phyloP scores from a whole-genome alignment of 148 eudicot species.

The Cornus kousa region DNA sequence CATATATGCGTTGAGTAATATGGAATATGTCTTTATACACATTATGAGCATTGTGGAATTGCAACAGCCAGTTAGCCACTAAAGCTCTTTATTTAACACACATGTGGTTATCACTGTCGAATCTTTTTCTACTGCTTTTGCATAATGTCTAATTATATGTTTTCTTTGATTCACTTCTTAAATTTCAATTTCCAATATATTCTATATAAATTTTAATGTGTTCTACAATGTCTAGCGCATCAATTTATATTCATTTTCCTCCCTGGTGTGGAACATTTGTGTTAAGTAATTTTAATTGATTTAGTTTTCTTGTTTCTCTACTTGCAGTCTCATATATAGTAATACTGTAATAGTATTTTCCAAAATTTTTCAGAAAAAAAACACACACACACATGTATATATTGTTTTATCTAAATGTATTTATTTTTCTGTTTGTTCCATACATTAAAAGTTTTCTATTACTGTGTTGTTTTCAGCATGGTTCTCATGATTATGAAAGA shows the following conservation, averaged over 20 bases:
- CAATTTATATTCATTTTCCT: neutral
- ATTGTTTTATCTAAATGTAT: neutral
- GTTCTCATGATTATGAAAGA: neutral
- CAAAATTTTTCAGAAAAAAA: no score
- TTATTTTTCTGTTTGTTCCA: neutral
- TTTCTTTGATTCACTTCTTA: neutral
- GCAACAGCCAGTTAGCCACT: neutral
- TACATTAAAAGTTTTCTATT: neutral
- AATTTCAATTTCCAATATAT: neutral
- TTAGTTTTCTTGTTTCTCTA: neutral
- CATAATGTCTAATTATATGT: neutral
- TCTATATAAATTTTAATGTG: neutral
- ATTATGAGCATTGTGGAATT: neutral
- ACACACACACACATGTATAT: neutral
- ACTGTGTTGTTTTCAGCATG: neutral
- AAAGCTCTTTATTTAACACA: no score
- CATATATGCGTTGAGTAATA: no score
- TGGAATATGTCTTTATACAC: no score
- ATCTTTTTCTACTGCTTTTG: neutral
- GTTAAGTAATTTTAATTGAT: neutral
- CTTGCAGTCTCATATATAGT: neutral
- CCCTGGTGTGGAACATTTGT: neutral
- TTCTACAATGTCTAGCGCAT: neutral
- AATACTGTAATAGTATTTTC: neutral
- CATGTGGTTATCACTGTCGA: neutral